phyloP scores from a whole-genome alignment of 306 rosid genomes.

The Lathyrus aphaca region DNA sequence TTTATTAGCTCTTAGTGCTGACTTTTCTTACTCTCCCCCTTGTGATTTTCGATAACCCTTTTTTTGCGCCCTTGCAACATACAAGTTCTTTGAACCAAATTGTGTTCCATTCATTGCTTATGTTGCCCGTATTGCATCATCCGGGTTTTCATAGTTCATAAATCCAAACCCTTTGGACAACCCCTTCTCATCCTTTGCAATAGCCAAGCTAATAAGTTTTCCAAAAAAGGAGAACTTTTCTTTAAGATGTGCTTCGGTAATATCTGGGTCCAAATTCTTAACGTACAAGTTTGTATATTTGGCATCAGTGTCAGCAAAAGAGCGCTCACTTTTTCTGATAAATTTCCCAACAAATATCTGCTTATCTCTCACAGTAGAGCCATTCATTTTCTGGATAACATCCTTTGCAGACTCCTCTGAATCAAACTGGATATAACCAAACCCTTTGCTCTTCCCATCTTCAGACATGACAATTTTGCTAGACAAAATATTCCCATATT shows the following conservation, averaged over 20 bases:
- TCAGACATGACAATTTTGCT: no score
- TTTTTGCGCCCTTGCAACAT: constrained; percentile 86
- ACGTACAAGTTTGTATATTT: constrained; percentile 74
- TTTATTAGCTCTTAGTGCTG: no score
- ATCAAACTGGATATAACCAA: constrained; percentile 86
- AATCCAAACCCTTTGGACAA: constrained; percentile 76
- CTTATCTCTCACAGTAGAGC: constrained; percentile 56
- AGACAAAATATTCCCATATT: no score
- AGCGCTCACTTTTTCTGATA: constrained; percentile 62
- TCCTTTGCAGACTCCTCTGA: constrained; percentile 72
- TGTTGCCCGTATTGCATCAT: constrained; percentile 72
- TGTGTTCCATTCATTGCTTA: constrained; percentile 69
- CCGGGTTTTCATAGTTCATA: constrained; percentile 67
- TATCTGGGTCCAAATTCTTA: constrained; percentile 72
- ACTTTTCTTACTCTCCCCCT: no score
- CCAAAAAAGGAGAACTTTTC: constrained; percentile 74
- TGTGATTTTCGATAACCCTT: no score
- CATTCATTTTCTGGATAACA: constrained; percentile 77
- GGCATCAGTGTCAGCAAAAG: constrained; percentile 54
- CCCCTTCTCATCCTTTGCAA: constrained; percentile 64
- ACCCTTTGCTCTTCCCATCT: constrained; percentile 45
- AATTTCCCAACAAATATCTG: constrained; percentile 71
- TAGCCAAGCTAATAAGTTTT: constrained; percentile 63
- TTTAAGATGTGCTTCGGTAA: constrained; percentile 57
- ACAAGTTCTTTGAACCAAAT: constrained; percentile 74